These are phyloP conservation scores for Clausena lansium DNA, from an alignment of 345 rosid genomes.

Conservation along the genomic window DNA sequence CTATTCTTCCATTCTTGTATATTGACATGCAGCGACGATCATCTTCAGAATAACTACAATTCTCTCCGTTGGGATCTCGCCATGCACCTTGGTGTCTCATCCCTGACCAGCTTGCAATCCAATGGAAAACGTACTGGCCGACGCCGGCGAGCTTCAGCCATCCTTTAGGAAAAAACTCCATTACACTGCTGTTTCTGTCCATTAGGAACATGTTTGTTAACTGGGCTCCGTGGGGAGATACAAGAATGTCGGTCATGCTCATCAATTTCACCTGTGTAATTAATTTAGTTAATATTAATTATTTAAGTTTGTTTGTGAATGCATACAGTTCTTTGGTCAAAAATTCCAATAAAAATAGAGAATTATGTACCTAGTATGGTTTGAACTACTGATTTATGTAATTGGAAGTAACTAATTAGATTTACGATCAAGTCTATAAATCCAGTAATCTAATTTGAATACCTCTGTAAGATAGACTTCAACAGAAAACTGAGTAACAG, in stretches of 20 bases:
- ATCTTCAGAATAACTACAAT: constrained; percentile 53
- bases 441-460: neutral
- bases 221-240: constrained; percentile 75
- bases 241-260: constrained; percentile 60
- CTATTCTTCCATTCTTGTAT: constrained; percentile 58
- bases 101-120: constrained; percentile 82
- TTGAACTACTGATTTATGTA: too few relatives aligned
- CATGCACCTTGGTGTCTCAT: constrained; percentile 72
- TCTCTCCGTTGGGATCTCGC: constrained; percentile 64
- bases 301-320: too few relatives aligned
- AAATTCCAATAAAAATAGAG: too few relatives aligned
- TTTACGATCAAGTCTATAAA: too few relatives aligned
- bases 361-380: too few relatives aligned
- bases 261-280: constrained; percentile 61
- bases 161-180: constrained; percentile 80
- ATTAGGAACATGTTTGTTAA: constrained; percentile 75
- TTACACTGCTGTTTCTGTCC: constrained; percentile 68
- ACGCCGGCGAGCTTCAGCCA: constrained; percentile 76
- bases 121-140: constrained; percentile 63
- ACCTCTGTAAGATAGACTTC: fast-evolving
- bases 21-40: constrained; percentile 71
- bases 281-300: neutral
- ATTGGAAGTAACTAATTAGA: too few relatives aligned
- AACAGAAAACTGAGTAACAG: fast-evolving
- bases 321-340: too few relatives aligned